phyloP scores from a whole-genome alignment of 2,329 filamentous ascomycete species.

The Claviceps spartinae region DNA sequence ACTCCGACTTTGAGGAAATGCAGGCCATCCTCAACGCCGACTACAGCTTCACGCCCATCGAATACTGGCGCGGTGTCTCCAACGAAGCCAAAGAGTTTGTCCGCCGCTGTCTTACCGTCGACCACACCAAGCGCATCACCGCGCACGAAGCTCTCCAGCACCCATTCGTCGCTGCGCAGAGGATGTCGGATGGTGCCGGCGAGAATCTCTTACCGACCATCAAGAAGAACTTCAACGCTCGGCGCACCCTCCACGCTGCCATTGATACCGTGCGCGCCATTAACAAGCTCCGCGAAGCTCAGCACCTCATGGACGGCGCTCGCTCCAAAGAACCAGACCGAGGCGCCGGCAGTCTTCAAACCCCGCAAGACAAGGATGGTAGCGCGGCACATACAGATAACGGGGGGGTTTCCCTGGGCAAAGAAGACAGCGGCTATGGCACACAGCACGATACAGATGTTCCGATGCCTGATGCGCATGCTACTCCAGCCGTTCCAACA shows the following conservation, averaged over 20 bases:
- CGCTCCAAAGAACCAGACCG: constrained; percentile 35
- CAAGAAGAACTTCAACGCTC: constrained; percentile 63
- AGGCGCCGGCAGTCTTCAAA: constrained; percentile 13
- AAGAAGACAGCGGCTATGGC: constrained; percentile 36
- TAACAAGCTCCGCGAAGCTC: constrained; percentile 54
- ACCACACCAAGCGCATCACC: constrained; percentile 77
- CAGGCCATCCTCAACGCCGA: constrained; percentile 94
- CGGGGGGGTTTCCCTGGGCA: constrained; percentile 27
- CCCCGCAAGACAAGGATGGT: constrained; percentile 5
- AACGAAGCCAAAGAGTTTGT: constrained; percentile 83
- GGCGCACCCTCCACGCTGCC: constrained; percentile 53
- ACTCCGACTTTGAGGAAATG: constrained; percentile 98
- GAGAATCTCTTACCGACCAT: constrained; percentile 54
- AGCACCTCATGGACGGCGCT: constrained; percentile 44
- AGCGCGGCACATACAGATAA: constrained; percentile 26
- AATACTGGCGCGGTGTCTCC: constrained; percentile 95
- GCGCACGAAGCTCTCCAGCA: constrained; percentile 65
- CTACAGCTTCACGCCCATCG: constrained; percentile 85
- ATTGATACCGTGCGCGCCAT: constrained; percentile 60
- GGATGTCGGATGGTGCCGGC: constrained; percentile 32
- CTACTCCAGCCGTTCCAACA: constrained; percentile 27
- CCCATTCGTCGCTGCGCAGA: constrained; percentile 46
- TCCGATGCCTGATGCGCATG: constrained; percentile 30
- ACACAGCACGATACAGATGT: constrained; percentile 28
- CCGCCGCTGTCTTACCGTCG: constrained; percentile 77